These are phyloP conservation scores for Gossypium stocksii DNA, from an alignment of 345 rosid genomes.

Conservation along the genomic window DNA sequence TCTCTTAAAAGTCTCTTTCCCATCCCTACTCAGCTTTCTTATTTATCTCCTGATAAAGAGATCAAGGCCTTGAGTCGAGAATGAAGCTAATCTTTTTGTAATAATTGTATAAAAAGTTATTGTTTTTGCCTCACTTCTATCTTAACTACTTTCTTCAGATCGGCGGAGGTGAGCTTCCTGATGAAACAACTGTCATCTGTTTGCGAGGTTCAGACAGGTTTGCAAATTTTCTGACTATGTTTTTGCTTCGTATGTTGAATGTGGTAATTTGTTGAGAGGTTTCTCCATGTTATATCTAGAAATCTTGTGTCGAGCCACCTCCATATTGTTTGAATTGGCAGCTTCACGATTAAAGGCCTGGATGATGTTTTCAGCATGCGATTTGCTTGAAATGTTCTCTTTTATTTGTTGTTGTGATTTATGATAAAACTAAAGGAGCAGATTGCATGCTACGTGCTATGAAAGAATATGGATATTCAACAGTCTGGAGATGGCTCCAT, in stretches of 20 bases:
- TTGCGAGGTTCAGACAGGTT: conserved; percentile 97
- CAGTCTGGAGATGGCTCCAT: conserved; percentile 14
- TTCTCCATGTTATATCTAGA: background rate
- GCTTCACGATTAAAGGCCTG: background rate
- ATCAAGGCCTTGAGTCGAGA: background rate
- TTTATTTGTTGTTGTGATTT: conserved; percentile 5
- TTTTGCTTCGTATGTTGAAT: background rate
- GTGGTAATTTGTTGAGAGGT: conserved; percentile 8
- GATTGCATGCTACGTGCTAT: background rate
- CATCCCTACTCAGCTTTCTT: background rate
- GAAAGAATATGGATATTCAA: background rate
- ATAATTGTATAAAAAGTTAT: conserved; percentile 5
- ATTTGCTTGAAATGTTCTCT: background rate
- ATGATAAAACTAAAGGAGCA: background rate
- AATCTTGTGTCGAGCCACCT: conserved; percentile 8
- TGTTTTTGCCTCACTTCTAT: conserved; percentile 15
- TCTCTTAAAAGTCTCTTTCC: background rate
- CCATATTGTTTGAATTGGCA: conserved; percentile 9
- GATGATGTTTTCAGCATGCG: background rate
- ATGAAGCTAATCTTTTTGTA: background rate
- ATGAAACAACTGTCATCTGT: conserved; percentile 79
- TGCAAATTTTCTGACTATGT: conserved; percentile 14
- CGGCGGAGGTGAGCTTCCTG: conserved; percentile 86
- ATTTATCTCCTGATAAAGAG: background rate
- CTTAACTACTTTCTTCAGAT: conserved; percentile 46